Evolutionary conservation across 441 rosid genomes (phyloP), one percentile per base, ranked within the genome.

Genomic region (Pelargonium fulgidum): DNA sequence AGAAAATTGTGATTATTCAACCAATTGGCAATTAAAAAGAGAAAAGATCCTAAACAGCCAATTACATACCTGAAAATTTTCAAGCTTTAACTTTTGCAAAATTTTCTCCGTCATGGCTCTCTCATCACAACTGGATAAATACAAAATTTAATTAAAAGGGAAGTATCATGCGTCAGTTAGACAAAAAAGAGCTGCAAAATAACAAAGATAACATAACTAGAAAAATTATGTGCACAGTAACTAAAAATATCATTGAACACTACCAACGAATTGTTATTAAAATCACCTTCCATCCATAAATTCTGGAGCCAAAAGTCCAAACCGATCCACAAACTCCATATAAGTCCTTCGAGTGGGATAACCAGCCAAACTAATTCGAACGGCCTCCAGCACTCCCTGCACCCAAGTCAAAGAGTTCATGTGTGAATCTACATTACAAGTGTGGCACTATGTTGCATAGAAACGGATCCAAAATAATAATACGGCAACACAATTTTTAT

Each of bases 331-430:
- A 79, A 95, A 95, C 76, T 92, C 97, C 64, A 93, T 75, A 78
- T 84, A 92, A 62, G 85, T 78, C 81, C 93, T 86, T 81, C 98
- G 87, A 52, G 99, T 87, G 45, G 99, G 98, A 84, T 95, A 95
- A 78, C 97, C 98, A 16, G 99, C 99, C 72, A 95, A 82, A 84
- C 99, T 92, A 70, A 95, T 95, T 72, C 98, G 93, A 83, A 95
- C 97, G 73, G 99, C 99, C 86, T 92, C 99, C 76, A 95, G 67
- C 73, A 95, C 99, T 81, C 98, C 99, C 98, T 95, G 83, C 22
- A 68, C 63, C 67, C 73, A 75, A 72, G 74, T 68, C 3, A 48
- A 39, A 67, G 59, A 62, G 66, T 26, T n/a, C 22, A 33, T n/a
- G 44, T 52, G 48, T 62, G 19, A 36, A 70, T 33, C 62, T 50